These are phyloP conservation scores for Achaetomium macrosporum DNA, from an alignment of 2,329 filamentous ascomycete genomes.

Conservation along the genomic window DNA sequence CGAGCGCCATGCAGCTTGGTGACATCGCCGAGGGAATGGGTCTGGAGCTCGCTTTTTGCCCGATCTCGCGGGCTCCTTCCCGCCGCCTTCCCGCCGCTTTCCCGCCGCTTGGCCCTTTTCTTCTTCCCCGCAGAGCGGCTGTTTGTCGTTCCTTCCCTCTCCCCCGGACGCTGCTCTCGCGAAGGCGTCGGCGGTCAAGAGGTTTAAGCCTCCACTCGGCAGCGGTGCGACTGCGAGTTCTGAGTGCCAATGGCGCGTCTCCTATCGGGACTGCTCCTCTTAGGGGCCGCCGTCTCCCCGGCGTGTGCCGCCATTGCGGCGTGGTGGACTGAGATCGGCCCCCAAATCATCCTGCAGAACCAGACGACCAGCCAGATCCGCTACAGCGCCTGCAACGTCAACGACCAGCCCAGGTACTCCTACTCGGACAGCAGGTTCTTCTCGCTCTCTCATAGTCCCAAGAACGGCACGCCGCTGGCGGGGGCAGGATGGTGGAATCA, in stretches of 20 bases:
- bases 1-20: not conserved
- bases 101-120: not conserved
- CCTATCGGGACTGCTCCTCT: constrained; percentile 16
- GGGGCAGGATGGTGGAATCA: constrained; percentile 32
- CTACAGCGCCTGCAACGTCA: constrained; percentile 34
- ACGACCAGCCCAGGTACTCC: constrained; percentile 31
- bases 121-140: not conserved
- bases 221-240: not conserved
- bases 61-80: not conserved
- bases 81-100: not conserved
- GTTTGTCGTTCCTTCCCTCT: not conserved
- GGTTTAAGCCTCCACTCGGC: not conserved
- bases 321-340: constrained; percentile 32
- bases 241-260: constrained; percentile 13
- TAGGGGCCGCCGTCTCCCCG: constrained; percentile 17
- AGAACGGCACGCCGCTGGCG: constrained; percentile 31
- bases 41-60: not conserved
- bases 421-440: constrained; percentile 29
- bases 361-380: constrained; percentile 30
- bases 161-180: not conserved
- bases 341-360: constrained; percentile 34
- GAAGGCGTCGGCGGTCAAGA: not conserved
- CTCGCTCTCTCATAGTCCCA: constrained; percentile 26
- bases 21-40: constrained; percentile 1
- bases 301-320: constrained; percentile 28